Evolutionary conservation across 768 basidiomycete species (phyloP).

Genomic region (Rhodocollybia butyracea): DNA sequence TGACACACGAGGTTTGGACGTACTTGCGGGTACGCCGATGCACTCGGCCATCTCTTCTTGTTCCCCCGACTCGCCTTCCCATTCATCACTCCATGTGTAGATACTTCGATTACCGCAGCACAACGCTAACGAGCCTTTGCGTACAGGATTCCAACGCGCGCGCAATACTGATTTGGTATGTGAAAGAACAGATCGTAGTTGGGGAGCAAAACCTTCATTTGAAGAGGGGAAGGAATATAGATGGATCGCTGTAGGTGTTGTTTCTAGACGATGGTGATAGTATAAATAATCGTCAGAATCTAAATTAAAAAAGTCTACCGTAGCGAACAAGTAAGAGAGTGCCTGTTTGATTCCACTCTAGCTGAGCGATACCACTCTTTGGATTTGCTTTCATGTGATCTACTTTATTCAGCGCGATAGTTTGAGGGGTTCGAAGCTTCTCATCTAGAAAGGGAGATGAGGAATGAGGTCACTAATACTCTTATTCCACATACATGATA

Average conservation of each 20-base stretch:
- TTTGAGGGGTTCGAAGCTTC: constrained; percentile 52
- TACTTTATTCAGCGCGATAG: constrained; percentile 43
- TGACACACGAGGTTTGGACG: constrained; percentile 30
- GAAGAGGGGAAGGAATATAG: constrained; percentile 71
- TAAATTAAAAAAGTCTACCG: constrained; percentile 39
- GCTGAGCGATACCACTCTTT: constrained; percentile 64
- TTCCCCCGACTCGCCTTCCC: constrained; percentile 54
- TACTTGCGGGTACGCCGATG: constrained; percentile 83
- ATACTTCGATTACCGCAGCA: constrained; percentile 67
- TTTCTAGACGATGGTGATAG: constrained; percentile 41
- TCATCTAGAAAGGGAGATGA: constrained; percentile 47
- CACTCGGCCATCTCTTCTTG: constrained; percentile 87
- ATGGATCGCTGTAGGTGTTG: constrained; percentile 58
- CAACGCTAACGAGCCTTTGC: constrained; percentile 64
- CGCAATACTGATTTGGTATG: constrained; percentile 62
- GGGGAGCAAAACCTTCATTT: constrained; percentile 54
- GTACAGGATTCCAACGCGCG: constrained; percentile 82
- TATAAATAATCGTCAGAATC: background rate
- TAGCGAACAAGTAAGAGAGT: constrained; percentile 70
- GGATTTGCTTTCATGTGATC: constrained; percentile 64
- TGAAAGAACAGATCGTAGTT: constrained; percentile 61
- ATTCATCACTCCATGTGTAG: constrained; percentile 84
- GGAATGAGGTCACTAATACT: background rate
- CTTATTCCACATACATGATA: constrained; percentile 60
- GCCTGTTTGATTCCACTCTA: constrained; percentile 82